Conservation (phyloP, 352 stramenopile genomes). For the Globisporangium spinosum region DNA sequence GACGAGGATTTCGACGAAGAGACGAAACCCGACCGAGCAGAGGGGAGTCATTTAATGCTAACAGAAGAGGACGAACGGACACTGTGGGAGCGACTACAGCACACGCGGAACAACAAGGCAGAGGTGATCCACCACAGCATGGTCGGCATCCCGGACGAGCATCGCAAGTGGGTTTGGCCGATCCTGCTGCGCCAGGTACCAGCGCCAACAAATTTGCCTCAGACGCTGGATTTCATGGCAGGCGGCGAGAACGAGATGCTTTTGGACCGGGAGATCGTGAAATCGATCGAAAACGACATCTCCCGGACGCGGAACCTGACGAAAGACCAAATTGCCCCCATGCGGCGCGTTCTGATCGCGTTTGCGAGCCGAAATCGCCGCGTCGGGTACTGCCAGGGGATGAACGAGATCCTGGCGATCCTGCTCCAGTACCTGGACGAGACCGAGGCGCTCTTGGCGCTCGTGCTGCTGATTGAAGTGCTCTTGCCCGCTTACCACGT, state of each 20-base stretch:
- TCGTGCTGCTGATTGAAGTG: slow-evolving; percentile 72
- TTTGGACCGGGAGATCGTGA: slow-evolving; percentile 64
- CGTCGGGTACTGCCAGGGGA: slow-evolving; percentile 82
- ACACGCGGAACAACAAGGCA: slow-evolving; percentile 22
- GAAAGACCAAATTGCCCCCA: slow-evolving; percentile 45
- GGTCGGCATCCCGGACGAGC: slow-evolving; percentile 55
- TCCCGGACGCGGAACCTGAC: slow-evolving; percentile 57
- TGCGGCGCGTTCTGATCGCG: slow-evolving; percentile 64
- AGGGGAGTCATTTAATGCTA: not conserved
- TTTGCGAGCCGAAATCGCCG: slow-evolving; percentile 75
- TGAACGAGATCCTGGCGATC: slow-evolving; percentile 81
- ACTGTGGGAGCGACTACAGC: slow-evolving; percentile 43
- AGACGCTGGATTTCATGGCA: slow-evolving; percentile 16
- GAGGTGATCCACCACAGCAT: slow-evolving; percentile 44
- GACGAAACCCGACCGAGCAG: not conserved
- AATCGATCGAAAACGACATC: slow-evolving; percentile 84
- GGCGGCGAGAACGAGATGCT: slow-evolving; percentile 40
- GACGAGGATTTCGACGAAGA: slow-evolving; percentile 20
- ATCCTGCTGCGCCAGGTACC: slow-evolving; percentile 53
- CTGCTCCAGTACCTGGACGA: slow-evolving; percentile 71
- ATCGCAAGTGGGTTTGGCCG: slow-evolving; percentile 70
- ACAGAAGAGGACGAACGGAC: slow-evolving; percentile 24
- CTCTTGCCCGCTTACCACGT: slow-evolving; percentile 77
- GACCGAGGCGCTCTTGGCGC: slow-evolving; percentile 46
- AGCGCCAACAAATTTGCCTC: slow-evolving; percentile 32